Evolutionary conservation across 75 land plant species (phyloP).

Genomic region (Adiantum capillusveneris): DNA sequence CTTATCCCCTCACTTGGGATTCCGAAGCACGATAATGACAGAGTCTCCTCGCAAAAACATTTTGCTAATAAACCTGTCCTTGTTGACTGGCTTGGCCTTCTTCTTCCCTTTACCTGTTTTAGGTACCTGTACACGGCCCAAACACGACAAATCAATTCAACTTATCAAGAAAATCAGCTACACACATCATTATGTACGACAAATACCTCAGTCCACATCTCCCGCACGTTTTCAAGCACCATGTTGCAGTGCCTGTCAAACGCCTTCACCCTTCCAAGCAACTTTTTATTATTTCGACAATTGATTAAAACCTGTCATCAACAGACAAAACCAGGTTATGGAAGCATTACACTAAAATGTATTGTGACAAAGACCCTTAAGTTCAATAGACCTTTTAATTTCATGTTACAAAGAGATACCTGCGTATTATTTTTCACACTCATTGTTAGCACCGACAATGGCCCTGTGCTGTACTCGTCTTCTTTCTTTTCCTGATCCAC

Average conservation of each 20-base stretch:
- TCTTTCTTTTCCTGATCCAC: slow-evolving; percentile 51
- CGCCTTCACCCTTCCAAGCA: slow-evolving; percentile 89
- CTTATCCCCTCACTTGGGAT: too few relatives aligned
- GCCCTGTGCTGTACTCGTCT: slow-evolving; percentile 94
- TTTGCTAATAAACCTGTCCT: slow-evolving; percentile 94
- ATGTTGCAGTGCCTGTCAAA: slow-evolving; percentile 98
- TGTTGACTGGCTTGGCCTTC: slow-evolving; percentile 84
- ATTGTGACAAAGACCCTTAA: too few relatives aligned
- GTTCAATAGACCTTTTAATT: too few relatives aligned
- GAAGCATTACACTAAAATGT: not conserved
- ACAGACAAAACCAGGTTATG: not conserved
- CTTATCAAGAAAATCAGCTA: too few relatives aligned
- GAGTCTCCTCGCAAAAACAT: slow-evolving; percentile 97
- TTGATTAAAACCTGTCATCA: slow-evolving; percentile 75
- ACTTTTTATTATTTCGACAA: slow-evolving; percentile 86
- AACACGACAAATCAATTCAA: too few relatives aligned
- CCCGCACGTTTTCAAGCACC: slow-evolving; percentile 96
- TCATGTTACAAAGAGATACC: slow-evolving; percentile 47
- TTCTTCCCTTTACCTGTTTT: slow-evolving; percentile 96
- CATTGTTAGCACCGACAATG: slow-evolving; percentile 84
- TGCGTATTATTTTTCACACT: slow-evolving; percentile 97
- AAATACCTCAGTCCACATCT: slow-evolving; percentile 99
- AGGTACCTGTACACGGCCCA: slow-evolving; percentile 66
- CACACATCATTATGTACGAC: too few relatives aligned
- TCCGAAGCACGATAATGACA: slow-evolving; percentile 82